Base-by-base conservation (phyloP, 495 filamentous ascomycete species). In the Aspergillus cavernicola region DNA sequence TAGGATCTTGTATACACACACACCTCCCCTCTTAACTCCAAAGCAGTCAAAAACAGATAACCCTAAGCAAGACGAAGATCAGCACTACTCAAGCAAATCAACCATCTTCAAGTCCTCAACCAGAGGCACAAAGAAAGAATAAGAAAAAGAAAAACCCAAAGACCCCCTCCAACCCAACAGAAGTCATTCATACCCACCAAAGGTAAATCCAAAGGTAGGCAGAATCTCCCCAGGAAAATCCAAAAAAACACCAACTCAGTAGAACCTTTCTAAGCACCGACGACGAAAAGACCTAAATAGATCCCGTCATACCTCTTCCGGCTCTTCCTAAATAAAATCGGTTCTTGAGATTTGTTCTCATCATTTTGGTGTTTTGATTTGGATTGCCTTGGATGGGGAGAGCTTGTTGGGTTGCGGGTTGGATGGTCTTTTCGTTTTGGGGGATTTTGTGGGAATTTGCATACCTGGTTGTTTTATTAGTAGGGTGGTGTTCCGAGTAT, bases 191-290 rank as follows among this genome's bases (percentile, higher is more conserved):
- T 29, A 4, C 4, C 13, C 15, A 38, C 9, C 13, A 45, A 29
- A 16, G 13, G 8, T 9, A 15, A 43, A 43, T 52, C 31, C 35
- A 47, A 32, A 4, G 24, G 20, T 32, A 39, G 23, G 20, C 32
- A 50, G 24, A 28, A 28, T 32, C 50, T 41, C 35, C 26, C 13
- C 3, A 16, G 42, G 46, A 62, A 44, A 16, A n/a, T n/a, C n/a
- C 28, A 33, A 22, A 50, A 49, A 58, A 52, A 53, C 56, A 33
- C 45, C 53, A 61, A 33, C 36, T 77, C 72, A 75, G 74, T 55
- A 67, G 74, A 77, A 77, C 72, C 74, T 67, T 73, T 77, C 62
- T 75, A 77, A 77, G 74, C 74, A 77, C 63, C 74, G 74, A 75
- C 72, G 66, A 70, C 74, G n/a, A 70, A 60, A 44, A 46, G 38